These are phyloP conservation scores for Xylaria venustula DNA, from an alignment of 495 filamentous ascomycete genomes.

Conservation along the genomic window DNA sequence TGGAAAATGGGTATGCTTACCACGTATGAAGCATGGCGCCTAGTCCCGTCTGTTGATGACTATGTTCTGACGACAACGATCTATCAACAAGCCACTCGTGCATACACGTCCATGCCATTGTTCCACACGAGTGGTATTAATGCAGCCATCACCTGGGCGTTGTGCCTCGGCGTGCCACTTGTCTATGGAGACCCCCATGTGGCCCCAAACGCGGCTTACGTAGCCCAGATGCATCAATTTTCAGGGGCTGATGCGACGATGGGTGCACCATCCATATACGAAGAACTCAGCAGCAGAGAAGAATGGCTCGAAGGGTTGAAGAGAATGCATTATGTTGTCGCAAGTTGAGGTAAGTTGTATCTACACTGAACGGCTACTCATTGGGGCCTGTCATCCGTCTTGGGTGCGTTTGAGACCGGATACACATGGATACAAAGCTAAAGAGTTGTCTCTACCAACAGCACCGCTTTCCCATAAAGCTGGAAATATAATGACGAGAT, in stretches of 20 bases:
- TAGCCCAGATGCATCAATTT: conserved; percentile 16
- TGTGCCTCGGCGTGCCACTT: background rate
- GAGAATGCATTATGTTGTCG: no score
- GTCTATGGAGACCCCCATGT: conserved; percentile 5
- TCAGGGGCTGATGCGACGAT: no score
- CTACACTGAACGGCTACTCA: no score
- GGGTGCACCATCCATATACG: no score
- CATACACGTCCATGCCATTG: conserved; percentile 9
- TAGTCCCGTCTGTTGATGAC: background rate
- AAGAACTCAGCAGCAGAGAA: no score
- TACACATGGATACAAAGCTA: no score
- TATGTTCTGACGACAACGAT: conserved; percentile 1
- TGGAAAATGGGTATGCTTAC: background rate
- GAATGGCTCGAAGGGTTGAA: no score
- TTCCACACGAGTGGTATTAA: conserved; percentile 9
- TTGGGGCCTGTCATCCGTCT: no score
- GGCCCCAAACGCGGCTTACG: conserved; percentile 1
- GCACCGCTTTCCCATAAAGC: conserved; percentile 15
- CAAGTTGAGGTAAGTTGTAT: no score
- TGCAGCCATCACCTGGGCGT: conserved; percentile 3
- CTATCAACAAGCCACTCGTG: conserved; percentile 1
- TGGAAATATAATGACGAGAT: conserved; percentile 5
- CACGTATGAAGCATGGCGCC: conserved; percentile 1
- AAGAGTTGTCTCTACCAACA: background rate
- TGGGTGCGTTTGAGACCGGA: no score